phyloP scores from a whole-genome alignment of 805 yeast species.

The Saturnispora ahearnii region DNA sequence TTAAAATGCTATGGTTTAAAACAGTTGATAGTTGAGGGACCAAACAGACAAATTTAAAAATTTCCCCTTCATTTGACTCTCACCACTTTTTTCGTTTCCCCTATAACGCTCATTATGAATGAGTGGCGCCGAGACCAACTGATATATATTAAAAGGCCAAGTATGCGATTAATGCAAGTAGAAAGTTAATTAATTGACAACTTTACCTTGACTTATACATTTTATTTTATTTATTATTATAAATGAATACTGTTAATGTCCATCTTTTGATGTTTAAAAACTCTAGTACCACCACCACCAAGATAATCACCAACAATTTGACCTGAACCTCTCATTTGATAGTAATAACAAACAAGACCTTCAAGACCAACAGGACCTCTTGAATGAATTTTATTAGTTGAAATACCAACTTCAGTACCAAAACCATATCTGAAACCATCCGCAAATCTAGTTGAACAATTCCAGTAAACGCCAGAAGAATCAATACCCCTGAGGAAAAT shows the following conservation, averaged over 20 bases:
- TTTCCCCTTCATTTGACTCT: too few species aligned
- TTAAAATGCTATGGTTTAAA: background rate
- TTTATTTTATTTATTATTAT: background rate
- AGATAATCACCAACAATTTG: conserved; percentile 86
- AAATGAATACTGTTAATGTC: conserved; percentile 27
- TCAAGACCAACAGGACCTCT: conserved; percentile 98
- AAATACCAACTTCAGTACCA: conserved; percentile 97
- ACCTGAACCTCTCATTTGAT: conserved; percentile 85
- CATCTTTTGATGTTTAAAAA: conserved; percentile 65
- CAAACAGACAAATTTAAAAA: too few species aligned
- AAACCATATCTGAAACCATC: conserved; percentile 98
- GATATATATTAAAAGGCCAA: too few species aligned
- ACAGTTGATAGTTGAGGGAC: too few species aligned
- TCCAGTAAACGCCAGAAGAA: conserved; percentile 97
- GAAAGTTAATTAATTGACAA: too few species aligned
- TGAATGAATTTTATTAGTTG: conserved; percentile 95
- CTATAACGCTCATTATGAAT: too few species aligned
- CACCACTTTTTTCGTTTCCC: too few species aligned
- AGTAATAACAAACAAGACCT: conserved; percentile 93
- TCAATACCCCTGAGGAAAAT: conserved; percentile 77
- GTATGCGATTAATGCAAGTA: too few species aligned
- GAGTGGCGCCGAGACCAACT: too few species aligned
- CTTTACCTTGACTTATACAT: too few species aligned
- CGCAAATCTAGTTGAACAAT: conserved; percentile 93
- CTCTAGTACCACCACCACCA: conserved; percentile 84